Evolutionary conservation across 345 rosid genomes (phyloP).

Genomic region (Bruguiera parviflora): DNA sequence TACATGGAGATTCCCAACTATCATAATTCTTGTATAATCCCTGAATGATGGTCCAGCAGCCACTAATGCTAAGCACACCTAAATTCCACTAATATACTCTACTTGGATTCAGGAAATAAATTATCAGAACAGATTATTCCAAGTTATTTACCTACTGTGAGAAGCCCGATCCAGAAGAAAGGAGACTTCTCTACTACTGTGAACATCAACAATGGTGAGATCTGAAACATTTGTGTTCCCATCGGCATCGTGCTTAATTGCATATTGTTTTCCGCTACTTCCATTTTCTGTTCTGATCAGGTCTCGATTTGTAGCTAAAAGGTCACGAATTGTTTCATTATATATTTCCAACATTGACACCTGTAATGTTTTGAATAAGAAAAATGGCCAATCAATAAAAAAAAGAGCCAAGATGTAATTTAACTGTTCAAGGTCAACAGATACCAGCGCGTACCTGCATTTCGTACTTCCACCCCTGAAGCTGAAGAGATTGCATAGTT

Average conservation of each 20-base stretch:
- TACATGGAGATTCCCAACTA: neutral
- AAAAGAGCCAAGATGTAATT: neutral
- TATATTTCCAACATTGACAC: slow-evolving; percentile 98
- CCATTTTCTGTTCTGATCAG: slow-evolving; percentile 56
- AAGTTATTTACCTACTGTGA: slow-evolving; percentile 57
- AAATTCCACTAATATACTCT: neutral
- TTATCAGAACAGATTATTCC: neutral
- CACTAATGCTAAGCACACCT: neutral
- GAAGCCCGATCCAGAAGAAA: slow-evolving; percentile 80
- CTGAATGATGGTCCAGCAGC: neutral
- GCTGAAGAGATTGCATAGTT: slow-evolving; percentile 74
- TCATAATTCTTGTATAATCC: neutral
- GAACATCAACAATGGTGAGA: slow-evolving; percentile 34
- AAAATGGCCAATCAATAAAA: neutral
- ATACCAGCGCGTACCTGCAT: slow-evolving; percentile 56
- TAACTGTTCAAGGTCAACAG: slow-evolving; percentile 1
- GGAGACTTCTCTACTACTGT: slow-evolving; percentile 26
- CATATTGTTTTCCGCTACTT: slow-evolving; percentile 31
- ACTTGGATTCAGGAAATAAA: neutral
- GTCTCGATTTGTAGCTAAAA: slow-evolving; percentile 67
- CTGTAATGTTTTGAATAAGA: slow-evolving; percentile 35
- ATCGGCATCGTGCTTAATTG: slow-evolving; percentile 29
- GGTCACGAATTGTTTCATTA: slow-evolving; percentile 85
- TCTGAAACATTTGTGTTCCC: slow-evolving; percentile 34
- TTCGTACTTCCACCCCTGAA: slow-evolving; percentile 96